Conservation (phyloP, 1,284 basidiomycete genomes). For the Porphyrellus sp. region DNA sequence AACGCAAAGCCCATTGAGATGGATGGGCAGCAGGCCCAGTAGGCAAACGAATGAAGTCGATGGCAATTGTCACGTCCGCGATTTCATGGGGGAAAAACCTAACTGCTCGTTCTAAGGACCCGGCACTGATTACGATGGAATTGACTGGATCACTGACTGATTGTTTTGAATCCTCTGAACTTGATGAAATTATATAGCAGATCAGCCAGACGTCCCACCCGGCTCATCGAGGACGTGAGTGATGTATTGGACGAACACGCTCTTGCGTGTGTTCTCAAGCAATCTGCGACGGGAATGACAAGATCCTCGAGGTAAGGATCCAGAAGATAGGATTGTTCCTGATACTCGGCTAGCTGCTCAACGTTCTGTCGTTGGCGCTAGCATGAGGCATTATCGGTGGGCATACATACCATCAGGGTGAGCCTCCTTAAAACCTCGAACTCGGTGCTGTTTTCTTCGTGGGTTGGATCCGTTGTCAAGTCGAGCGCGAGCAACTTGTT, state of each 20-base stretch:
- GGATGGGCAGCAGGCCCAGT: slow-evolving; percentile 44
- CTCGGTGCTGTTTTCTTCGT: slow-evolving; percentile 50
- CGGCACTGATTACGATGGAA: not conserved
- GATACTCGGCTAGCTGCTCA: slow-evolving; percentile 80
- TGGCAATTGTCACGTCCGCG: slow-evolving; percentile 72
- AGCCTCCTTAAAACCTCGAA: slow-evolving; percentile 42
- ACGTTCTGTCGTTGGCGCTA: slow-evolving; percentile 1
- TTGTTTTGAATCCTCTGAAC: slow-evolving; percentile 88
- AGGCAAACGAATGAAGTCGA: slow-evolving; percentile 60
- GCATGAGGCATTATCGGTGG: slow-evolving; percentile 5
- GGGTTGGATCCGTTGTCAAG: slow-evolving; percentile 42
- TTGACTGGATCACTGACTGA: slow-evolving; percentile 59
- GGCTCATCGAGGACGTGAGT: slow-evolving; percentile 36
- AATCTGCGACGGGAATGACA: slow-evolving; percentile 71
- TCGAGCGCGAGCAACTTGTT: slow-evolving; percentile 50
- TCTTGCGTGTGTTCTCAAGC: slow-evolving; percentile 61
- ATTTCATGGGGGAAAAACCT: slow-evolving; percentile 92
- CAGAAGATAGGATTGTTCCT: slow-evolving; percentile 92
- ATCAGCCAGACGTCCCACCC: slow-evolving; percentile 55
- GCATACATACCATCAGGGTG: slow-evolving; percentile 29
- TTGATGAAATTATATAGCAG: slow-evolving; percentile 86
- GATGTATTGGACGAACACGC: slow-evolving; percentile 38
- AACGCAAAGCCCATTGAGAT: slow-evolving; percentile 77
- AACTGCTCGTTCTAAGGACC: slow-evolving; percentile 45
- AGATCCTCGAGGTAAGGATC: slow-evolving; percentile 91